Evolutionary conservation across 352 stramenopile species (phyloP), one percentile per base, ranked within the genome.

Genomic region (Phytophthora agathidicida): DNA sequence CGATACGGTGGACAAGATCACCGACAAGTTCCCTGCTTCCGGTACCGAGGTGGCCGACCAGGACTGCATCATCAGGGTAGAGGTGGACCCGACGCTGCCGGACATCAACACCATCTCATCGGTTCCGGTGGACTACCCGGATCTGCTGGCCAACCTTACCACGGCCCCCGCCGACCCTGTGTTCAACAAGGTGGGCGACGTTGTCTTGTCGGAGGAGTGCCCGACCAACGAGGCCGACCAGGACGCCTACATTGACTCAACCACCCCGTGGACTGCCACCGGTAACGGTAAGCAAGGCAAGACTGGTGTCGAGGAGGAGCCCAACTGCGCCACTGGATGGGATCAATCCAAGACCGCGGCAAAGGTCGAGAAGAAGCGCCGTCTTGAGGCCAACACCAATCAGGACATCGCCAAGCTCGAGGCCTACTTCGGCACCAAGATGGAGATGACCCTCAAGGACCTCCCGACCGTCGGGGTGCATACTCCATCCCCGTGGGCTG

Each of bases 261-360:
- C 46, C 3, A 36, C 30, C 1, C 37, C 55, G 1, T 36, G 22
- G 30, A 52, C 16, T 8, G 28, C 36, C 14, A 48, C 43, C 4
- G 35, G 52, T 30, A 33, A 22, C 4, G 35, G 52, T 30, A 33
- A 22, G 0, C 14, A 13, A 2, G 32, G 9, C 13, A 65, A 65
- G 56, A 45, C 41, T 9, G 49, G 49, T n/a, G 19, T 61, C 17
- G 30, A 41, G 8, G 41, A 35, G 43, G 57, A n/a, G n/a, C n/a
- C n/a, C n/a, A n/a, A 70, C 53, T 70, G 60, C n/a, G 53, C 60
- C 47, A 70, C 60, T 10, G 60, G 60, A 0, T 70, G 60, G 60
- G 60, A 70, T 8, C 32, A 57, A 1, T 3, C 43, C 10, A 23
- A 26, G 17, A 16, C 28, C 7, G 22, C 23, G 45, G 56, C 53